These are phyloP conservation scores for Austroboletus novae-zelandiae DNA, from an alignment of 1,284 basidiomycete species.

Conservation along the genomic window DNA sequence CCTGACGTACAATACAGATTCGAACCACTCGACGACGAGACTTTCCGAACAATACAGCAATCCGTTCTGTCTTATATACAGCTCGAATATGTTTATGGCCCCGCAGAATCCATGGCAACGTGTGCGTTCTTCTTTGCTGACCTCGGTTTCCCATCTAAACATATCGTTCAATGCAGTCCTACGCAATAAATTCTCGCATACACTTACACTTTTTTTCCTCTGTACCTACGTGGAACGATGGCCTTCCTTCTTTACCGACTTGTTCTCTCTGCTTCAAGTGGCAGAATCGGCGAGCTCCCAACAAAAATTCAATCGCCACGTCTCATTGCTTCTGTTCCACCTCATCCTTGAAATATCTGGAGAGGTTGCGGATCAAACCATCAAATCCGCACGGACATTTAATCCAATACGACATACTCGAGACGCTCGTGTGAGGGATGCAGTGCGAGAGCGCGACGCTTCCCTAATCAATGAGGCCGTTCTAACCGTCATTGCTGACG, in stretches of 20 bases:
- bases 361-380: slow-evolving; percentile 89
- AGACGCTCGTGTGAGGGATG: slow-evolving; percentile 83
- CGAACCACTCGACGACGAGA: slow-evolving; percentile 65
- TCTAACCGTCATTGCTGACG: slow-evolving; percentile 79
- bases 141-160: slow-evolving; percentile 4
- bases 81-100: slow-evolving; percentile 75
- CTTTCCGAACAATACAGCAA: slow-evolving; percentile 69
- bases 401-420: slow-evolving; percentile 68
- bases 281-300: slow-evolving; percentile 49
- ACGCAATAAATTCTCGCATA: slow-evolving; percentile 98
- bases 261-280: slow-evolving; percentile 73
- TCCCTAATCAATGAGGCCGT: slow-evolving; percentile 85
- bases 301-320: slow-evolving; percentile 70
- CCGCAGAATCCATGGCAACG: slow-evolving; percentile 68
- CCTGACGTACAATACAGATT: slow-evolving; percentile 44
- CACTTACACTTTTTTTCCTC: slow-evolving; percentile 92
- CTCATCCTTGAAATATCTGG: slow-evolving; percentile 88
- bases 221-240: slow-evolving; percentile 84
- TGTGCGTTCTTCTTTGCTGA: slow-evolving; percentile 50
- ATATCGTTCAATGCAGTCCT: slow-evolving; percentile 51
- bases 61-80: slow-evolving; percentile 72
- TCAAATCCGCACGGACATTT: slow-evolving; percentile 80
- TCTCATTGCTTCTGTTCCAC: slow-evolving; percentile 84
- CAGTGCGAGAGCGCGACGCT: slow-evolving; percentile 89
- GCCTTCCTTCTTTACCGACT: slow-evolving; percentile 78